phyloP scores from a whole-genome alignment of 1,139 yeast species.

The Zygoascus sp. region DNA sequence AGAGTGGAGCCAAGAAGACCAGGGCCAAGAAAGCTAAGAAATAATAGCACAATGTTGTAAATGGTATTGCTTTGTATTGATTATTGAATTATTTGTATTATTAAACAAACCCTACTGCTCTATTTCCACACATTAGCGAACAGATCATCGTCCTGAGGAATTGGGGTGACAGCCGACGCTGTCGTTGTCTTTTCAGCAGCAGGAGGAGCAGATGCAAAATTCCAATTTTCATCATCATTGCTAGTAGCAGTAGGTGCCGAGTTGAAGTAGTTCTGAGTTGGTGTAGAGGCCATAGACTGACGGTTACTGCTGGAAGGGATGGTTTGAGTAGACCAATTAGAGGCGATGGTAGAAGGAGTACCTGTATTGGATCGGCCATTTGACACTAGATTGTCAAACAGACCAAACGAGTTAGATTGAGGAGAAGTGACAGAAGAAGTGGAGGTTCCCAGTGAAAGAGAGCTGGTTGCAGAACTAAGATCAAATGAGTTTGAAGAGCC shows the following conservation, averaged over 20 bases:
- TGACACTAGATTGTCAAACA: constrained; percentile 7
- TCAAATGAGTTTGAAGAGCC: background rate
- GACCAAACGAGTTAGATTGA: constrained; percentile 5
- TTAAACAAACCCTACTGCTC: background rate
- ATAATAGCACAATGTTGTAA: background rate
- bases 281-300: constrained; percentile 5
- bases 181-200: constrained; percentile 7
- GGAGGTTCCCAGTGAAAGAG: constrained; percentile 11
- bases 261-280: background rate
- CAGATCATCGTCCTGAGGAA: constrained; percentile 56
- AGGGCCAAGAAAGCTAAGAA: constrained; percentile 11
- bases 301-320: constrained; percentile 6
- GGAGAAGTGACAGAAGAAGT: constrained; percentile 8
- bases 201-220: constrained; percentile 9
- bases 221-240: constrained; percentile 9
- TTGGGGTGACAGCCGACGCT: constrained; percentile 19
- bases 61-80: constrained; percentile 1
- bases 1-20: constrained; percentile 7
- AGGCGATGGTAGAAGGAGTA: constrained; percentile 3
- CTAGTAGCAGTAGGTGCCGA: background rate
- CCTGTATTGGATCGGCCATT: constrained; percentile 3
- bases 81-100: background rate
- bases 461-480: constrained; percentile 10
- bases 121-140: constrained; percentile 63
- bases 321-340: constrained; percentile 10